Percentiles rank a stretch among this genome's conserved stretches.
phyloP scores from a whole-genome alignment of 768 basidiomycete genomes.

The Zangia roseola region DNA sequence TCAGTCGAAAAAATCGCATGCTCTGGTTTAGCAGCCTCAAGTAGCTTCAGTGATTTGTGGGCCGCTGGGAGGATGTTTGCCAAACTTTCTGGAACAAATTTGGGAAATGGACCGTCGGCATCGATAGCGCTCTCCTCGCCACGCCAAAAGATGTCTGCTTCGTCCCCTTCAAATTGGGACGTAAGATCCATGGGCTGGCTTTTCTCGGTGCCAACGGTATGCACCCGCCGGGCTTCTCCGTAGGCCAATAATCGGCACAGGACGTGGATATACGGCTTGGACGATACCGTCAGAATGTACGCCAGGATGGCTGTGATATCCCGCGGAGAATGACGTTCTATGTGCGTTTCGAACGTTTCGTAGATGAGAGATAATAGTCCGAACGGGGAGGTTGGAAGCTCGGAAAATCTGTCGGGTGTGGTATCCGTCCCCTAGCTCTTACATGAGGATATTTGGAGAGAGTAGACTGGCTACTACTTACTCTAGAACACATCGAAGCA shows the following conservation, averaged over 20 bases:
- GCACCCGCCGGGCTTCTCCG: conserved; percentile 28
- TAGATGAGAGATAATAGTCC: conserved; percentile 63
- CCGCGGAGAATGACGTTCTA: conserved; percentile 51
- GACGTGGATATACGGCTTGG: conserved; percentile 58
- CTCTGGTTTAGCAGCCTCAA: conserved; percentile 62
- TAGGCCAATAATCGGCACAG: conserved; percentile 63
- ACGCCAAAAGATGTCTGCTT: conserved; percentile 38
- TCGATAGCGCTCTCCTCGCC: conserved; percentile 40
- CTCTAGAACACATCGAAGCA: conserved; percentile 57
- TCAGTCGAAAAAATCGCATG: conserved; percentile 54
- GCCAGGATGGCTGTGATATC: conserved; percentile 56
- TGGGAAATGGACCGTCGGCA: conserved; percentile 50
- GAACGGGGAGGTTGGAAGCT: conserved; percentile 44
- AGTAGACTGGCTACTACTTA: conserved; percentile 33
- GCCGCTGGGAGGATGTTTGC: conserved; percentile 59
- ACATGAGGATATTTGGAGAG: conserved; percentile 2
- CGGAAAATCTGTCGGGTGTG: conserved; percentile 40
- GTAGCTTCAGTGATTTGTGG: conserved; percentile 63
- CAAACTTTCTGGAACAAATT: conserved; percentile 57
- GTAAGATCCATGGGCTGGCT: conserved; percentile 16
- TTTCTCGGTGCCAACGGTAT: conserved; percentile 17
- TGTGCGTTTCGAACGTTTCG: conserved; percentile 48
- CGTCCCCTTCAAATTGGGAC: conserved; percentile 28
- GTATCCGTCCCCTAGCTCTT: conserved; percentile 27
- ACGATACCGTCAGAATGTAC: conserved; percentile 63